Evolutionary conservation across 768 basidiomycete genomes (phyloP).

Genomic region (Lactifluus echinatus): DNA sequence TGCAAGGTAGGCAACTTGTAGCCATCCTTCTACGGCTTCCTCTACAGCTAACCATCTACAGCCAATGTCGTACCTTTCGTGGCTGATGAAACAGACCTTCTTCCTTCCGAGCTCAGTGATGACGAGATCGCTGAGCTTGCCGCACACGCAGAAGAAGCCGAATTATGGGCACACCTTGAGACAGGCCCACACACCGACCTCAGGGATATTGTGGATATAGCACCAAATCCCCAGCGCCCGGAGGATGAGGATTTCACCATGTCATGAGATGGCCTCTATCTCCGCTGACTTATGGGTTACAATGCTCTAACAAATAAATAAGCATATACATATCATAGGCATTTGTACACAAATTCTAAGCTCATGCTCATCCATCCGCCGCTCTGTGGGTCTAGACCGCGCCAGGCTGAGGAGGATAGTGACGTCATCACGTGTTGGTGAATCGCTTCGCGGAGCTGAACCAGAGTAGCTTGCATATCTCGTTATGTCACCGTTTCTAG

Average conservation of each 20-base stretch:
- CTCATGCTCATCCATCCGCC: too few relatives aligned
- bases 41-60: not conserved
- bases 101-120: constrained; percentile 32
- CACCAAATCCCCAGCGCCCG: not conserved
- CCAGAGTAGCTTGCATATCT: too few relatives aligned
- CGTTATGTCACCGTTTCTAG: not conserved
- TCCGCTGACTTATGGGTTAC: not conserved
- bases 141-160: constrained; percentile 50
- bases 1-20: constrained; percentile 31
- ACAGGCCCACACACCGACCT: not conserved
- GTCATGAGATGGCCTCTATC: not conserved
- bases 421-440: too few relatives aligned
- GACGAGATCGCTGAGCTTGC: constrained; percentile 49
- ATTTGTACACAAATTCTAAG: not conserved
- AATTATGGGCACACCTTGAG: constrained; percentile 23
- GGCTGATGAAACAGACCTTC: constrained; percentile 6
- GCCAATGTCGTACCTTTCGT: not conserved
- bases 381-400: too few relatives aligned
- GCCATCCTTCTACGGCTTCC: not conserved
- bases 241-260: constrained; percentile 15
- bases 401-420: too few relatives aligned
- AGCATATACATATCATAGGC: too few relatives aligned
- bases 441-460: too few relatives aligned
- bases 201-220: not conserved
- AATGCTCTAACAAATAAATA: not conserved